Percentiles rank a stretch among this genome's conserved stretches.
Evolutionary conservation across 208 protist species (phyloP).

Genomic region (Trypanosoma caninum): DNA sequence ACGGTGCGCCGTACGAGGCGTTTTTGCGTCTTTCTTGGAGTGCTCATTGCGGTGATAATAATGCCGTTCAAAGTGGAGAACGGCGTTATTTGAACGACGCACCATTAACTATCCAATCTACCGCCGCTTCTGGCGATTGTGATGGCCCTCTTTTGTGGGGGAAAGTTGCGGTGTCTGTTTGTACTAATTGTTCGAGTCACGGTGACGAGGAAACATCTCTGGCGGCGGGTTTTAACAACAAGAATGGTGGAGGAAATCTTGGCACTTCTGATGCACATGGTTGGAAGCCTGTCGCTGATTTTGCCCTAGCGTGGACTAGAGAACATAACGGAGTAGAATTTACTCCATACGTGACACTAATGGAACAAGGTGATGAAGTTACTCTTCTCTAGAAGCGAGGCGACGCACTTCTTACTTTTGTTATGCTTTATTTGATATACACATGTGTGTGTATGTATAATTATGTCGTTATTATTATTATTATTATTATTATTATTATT

Average conservation of each 20-base stretch:
- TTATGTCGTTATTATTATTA: slow-evolving; percentile 14
- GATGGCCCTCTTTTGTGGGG: not conserved
- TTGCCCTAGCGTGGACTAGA: slow-evolving; percentile 19
- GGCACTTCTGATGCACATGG: slow-evolving; percentile 7
- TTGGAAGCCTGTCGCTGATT: slow-evolving; percentile 32
- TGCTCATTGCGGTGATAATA: not conserved
- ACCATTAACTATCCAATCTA: not conserved
- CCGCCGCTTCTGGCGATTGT: too few species aligned
- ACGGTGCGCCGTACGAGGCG: slow-evolving; percentile 14
- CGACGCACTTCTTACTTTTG: not conserved
- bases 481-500: not conserved
- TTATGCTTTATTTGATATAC: slow-evolving; percentile 6
- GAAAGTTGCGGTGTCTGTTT: slow-evolving; percentile 7
- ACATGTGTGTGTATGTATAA: slow-evolving; percentile 6
- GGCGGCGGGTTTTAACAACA: too few species aligned
- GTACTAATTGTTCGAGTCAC: not conserved
- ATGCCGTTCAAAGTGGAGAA: not conserved
- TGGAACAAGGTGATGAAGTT: slow-evolving; percentile 49
- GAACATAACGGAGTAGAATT: slow-evolving; percentile 28
- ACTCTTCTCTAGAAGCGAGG: slow-evolving; percentile 14
- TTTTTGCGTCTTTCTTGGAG: slow-evolving; percentile 25
- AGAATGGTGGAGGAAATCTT: not conserved
- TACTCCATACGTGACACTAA: slow-evolving; percentile 55
- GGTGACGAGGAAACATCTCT: too few species aligned
- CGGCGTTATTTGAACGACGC: not conserved